Percentiles rank a stretch among this genome's conserved stretches.
These are phyloP conservation scores for Heritiera fomes DNA, from an alignment of 345 rosid genomes.

Conservation along the genomic window DNA sequence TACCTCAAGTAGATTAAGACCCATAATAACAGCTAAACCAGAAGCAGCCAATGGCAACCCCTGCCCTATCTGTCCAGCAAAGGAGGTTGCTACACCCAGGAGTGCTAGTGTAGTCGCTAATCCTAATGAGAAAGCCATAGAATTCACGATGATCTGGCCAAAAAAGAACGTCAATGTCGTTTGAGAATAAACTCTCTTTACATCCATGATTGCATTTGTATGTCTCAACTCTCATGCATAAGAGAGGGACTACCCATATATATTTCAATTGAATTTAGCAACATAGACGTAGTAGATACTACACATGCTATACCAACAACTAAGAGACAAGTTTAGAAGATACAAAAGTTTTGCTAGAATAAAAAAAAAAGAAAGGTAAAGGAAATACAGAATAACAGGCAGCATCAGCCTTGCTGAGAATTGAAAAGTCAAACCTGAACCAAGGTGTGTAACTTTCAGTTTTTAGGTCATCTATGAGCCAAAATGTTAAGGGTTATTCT, in stretches of 20 bases:
- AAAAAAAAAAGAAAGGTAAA: neutral
- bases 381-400: neutral
- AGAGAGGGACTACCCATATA: neutral
- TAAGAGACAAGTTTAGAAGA: neutral
- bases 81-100: conserved; percentile 88
- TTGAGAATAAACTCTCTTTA: no score
- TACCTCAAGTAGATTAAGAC: conserved; percentile 99
- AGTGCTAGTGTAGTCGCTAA: conserved; percentile 94
- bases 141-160: conserved; percentile 64
- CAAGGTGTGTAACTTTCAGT: no score
- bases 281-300: neutral
- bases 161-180: conserved; percentile 15
- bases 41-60: conserved; percentile 95
- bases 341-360: neutral
- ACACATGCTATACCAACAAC: neutral
- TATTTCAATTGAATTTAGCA: neutral
- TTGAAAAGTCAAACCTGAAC: no score
- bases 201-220: no score
- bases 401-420: neutral
- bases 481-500: no score
- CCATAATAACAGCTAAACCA: conserved; percentile 86
- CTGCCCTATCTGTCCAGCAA: conserved; percentile 96
- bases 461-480: no score
- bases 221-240: no score
- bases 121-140: conserved; percentile 80